Evolutionary conservation across 2,329 filamentous ascomycete species (phyloP), one percentile per base, ranked within the genome.

Genomic region (Trichoderma guizhouense): DNA sequence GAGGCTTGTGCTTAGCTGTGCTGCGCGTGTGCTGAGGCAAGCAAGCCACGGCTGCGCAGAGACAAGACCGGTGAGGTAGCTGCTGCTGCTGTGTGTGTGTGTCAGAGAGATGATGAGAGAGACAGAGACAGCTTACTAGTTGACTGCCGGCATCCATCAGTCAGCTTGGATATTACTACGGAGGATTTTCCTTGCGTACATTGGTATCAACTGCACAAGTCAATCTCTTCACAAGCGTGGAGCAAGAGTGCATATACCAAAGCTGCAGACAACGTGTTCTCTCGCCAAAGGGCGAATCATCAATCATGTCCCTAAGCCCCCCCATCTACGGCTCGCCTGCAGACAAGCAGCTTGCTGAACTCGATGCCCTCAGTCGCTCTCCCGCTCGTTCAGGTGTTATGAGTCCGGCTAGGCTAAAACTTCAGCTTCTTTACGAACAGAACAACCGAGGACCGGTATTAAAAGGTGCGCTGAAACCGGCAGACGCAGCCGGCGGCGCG

Each of bases 391-490:
- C 74, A 71, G 82, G 81, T 72, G 80, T 82, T 76, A 81, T 84
- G 72, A 90, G 86, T 84, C 84, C 84, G 82, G 89, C 89, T 73
- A 83, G 85, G 83, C 88, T 90, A 86, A 91, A 86, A 81, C 88
- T 91, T 78, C 85, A 87, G 84, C 87, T 86, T 85, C 82, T 91
- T 74, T 85, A 87, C 77, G 84, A 89, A 82, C 89, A 91, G 89
- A 88, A 88, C 77, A 84, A 84, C 72, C 82, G 84, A 76, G 85
- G 83, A 78, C 81, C 85, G 58, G 83, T 86, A 67, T 85, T 82
- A 74, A 84, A 85, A 71, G 83, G 89, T 82, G 84, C 81, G 61
- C 76, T 79, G 57, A 86, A 85, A 73, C 80, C 82, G 63, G 79
- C 80, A 18, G 85, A 86, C 62, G 80, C 82, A n/a, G 79, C 81